Evolutionary conservation across 169 alveolate species (phyloP), one percentile per base, ranked within the genome.

Genomic region (Plasmodium blacklocki): DNA sequence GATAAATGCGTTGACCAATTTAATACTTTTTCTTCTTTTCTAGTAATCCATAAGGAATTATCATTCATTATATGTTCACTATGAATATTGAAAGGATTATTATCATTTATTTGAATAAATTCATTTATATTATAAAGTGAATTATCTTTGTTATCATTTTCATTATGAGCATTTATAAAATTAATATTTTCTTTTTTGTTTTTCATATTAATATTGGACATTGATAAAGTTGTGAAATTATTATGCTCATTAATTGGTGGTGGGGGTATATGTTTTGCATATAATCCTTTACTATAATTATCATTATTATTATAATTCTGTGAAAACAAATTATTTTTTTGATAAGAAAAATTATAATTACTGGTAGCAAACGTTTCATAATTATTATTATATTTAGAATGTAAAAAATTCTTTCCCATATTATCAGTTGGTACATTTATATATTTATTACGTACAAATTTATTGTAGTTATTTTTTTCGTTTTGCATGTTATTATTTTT

Each of bases 1-100:
- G 89, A 78, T 64, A 76, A 75, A 78, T 21, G 43, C 2, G 49
- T 54, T 23, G 54, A 73, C 89, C 89, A 78, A 5, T 49, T 32
- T 19, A 78, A 49, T 59, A 63, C 78, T 15, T 5, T 54, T 14
- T 64, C 67, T 49, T 32, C 64, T 59, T 78, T 78, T 66, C 89
- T 78, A 9, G n/a, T 47, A 14, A 64, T 23, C 89, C 89, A 78
- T 3, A 70, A 26, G 8, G 52, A 76, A 52, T 78, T 78, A 21
- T 64, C 59, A 8, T 1, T 43, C 89, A 78, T 59, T n/a, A 64
- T 3, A 66, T 78, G 50, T 9, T 78, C 89, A 26, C 52, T 23
- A 50, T 58, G 21, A 3, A 78, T 78, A 15, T 60, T 60, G 26
- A 78, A 78, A 1, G 89, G 89, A 60, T 78, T 78, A 2, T 49